Evolutionary conservation across 2,329 filamentous ascomycete genomes (phyloP).

Genomic region (Bipolaris cookei): DNA sequence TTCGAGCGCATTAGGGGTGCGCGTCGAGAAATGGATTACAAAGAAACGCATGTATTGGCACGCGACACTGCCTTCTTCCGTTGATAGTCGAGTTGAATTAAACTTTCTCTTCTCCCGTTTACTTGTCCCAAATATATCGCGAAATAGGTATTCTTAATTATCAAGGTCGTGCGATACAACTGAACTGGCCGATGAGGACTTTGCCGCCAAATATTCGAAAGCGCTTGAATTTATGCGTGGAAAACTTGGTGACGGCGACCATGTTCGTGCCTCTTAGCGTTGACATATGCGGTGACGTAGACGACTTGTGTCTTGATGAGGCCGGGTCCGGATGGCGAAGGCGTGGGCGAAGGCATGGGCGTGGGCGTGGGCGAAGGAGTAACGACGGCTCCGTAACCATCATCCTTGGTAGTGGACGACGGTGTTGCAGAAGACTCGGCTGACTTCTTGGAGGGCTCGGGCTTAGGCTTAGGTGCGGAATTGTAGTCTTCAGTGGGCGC

Average conservation of each 20-base stretch:
- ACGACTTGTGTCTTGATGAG: conserved; percentile 39
- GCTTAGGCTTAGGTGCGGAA: conserved; percentile 13
- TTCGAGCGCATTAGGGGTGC: conserved; percentile 35
- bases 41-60: conserved; percentile 45
- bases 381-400: conserved; percentile 29
- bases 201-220: neutral
- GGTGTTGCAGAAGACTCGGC: conserved; percentile 14
- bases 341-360: neutral
- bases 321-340: neutral
- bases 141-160: conserved; percentile 39
- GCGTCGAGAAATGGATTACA: conserved; percentile 34
- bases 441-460: neutral
- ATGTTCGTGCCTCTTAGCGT: conserved; percentile 44
- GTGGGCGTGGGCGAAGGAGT: conserved; percentile 26
- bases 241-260: conserved; percentile 41
- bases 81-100: conserved; percentile 43
- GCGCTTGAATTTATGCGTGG: conserved; percentile 36
- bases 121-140: conserved; percentile 36
- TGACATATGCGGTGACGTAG: conserved; percentile 43
- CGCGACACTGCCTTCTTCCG: conserved; percentile 48
- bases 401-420: conserved; percentile 17
- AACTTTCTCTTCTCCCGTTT: conserved; percentile 30
- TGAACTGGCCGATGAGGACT: neutral
- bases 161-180: conserved; percentile 26
- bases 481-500: conserved; percentile 30